Evolutionary conservation across 2,329 filamentous ascomycete species (phyloP), one percentile per base, ranked within the genome.

Genomic region (Colletotrichum falcatum): DNA sequence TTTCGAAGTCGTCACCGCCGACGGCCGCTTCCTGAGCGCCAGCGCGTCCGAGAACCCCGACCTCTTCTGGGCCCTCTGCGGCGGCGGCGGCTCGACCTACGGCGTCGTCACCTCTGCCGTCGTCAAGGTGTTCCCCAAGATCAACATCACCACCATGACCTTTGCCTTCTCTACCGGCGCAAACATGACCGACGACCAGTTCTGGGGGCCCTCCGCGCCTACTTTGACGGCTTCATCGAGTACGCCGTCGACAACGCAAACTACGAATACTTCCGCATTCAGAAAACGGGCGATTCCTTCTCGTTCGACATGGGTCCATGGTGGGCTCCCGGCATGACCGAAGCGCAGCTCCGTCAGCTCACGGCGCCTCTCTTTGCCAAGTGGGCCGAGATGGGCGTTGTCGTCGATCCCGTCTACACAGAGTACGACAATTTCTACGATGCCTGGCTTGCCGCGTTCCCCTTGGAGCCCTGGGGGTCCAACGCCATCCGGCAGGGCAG

Each of bases 61-160:
- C 63, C 78, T 92, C 0, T 92, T 90, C 77, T 92, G 89, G 90
- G 90, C 90, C 0, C 81, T 91, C 70, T 80, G 86, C 70, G 89
- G 89, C 18, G 73, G 81, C 6, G 84, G 83, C 30, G 79, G 79
- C 23, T 80, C 78, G 71, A 83, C 81, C 2, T 73, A 85, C 72
- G 89, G 82, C 3, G 81, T 90, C 2, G 87, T 91, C 1, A 77
- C 83, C 9, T 87, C 85, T 1, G 81, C 90, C 75, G 90, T 86
- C 0, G 80, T 85, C 49, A 86, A 85, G 73, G 82, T 84, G 1
- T 81, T 89, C 75, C 78, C 80, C 1, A 83, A 86, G 67, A 76
- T 76, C 6, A 77, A 78, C 0, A 80, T 85, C 3, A 80, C 82
- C 1, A 86, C 83, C 2, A 80, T 83, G 1, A 83, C 79, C 6